A percentile compares a stretch with the other conserved stretches of the same genome.
These are phyloP conservation scores for Bruguiera hainesii DNA, from an alignment of 441 rosid species.

Conservation along the genomic window DNA sequence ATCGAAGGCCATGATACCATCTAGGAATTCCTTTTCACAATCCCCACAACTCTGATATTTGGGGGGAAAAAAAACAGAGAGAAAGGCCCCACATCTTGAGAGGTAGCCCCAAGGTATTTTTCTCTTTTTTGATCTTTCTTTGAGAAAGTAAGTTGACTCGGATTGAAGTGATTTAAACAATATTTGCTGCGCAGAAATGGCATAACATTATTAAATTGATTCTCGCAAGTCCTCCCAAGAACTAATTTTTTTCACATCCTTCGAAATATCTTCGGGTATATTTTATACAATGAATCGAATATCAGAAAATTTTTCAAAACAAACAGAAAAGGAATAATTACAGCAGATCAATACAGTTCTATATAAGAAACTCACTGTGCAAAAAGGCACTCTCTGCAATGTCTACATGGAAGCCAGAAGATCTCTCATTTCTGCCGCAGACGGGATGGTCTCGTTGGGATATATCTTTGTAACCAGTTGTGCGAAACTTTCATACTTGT, in stretches of 20 bases:
- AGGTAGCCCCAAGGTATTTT: too few relatives aligned
- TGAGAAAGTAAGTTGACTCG: too few relatives aligned
- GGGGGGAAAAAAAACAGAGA: too few relatives aligned
- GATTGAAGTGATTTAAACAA: too few relatives aligned
- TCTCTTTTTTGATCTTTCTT: too few relatives aligned
- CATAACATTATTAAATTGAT: background rate
- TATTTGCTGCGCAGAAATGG: background rate
- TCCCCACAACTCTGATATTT: background rate
- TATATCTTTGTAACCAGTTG: constrained; percentile 88
- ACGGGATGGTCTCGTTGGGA: constrained; percentile 66
- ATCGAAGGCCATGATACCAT: too few relatives aligned
- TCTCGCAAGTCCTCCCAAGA: background rate
- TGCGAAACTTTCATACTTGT: constrained; percentile 91
- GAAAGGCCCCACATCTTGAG: too few relatives aligned
- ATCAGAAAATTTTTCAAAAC: constrained; percentile 11
- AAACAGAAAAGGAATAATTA: constrained; percentile 21
- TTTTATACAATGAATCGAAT: constrained; percentile 10
- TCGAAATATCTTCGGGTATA: background rate
- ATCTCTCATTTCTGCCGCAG: constrained; percentile 78
- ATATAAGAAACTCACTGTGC: background rate
- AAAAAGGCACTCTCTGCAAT: constrained; percentile 12
- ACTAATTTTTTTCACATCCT: background rate
- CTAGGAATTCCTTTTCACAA: background rate
- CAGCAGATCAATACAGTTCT: constrained; percentile 21
- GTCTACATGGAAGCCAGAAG: constrained; percentile 77